Base-by-base conservation (phyloP, 2,329 filamentous ascomycete species). In the Plectosphaerella plurivora region DNA sequence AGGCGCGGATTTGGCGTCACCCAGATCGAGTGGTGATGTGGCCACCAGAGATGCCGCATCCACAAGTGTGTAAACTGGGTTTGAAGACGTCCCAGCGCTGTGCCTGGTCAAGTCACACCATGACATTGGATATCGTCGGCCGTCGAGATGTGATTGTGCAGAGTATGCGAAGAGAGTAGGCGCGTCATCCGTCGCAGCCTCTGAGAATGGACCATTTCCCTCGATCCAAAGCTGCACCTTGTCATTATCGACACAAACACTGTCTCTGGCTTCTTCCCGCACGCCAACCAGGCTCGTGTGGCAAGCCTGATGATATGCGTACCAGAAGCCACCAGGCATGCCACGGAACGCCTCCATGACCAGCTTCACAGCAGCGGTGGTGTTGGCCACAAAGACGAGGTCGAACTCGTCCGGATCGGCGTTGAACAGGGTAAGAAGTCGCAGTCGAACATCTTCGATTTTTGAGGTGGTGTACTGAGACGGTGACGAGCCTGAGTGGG, bases 211-310 rank as follows among this genome's bases (percentile, higher is more conserved):
- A 33, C 60, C 54, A 10, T 61, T 54, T 22, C 74, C 69, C 5
- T 68, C 64, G 8, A 92, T 70, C 88, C 89, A 96, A 2, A 66
- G 60, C 15, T 84, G 73, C 9, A 95, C 80, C 47, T 83, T 83
- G 0, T 64, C 65, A 61, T 91, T 83, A 22, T 77, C 70, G 37
- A 96, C 80, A 68, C 91, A 96, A 10, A 70, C 66, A 57, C 86
- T 88, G 53, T 73, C 66, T 1, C 61, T 68, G 16, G 91, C 88
- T 62, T 89, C 74, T 68, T 93, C 86, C 49, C 93, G 78, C 8
- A 89, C 83, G 0, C 93, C 93, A 22, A 97, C 82, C 8, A 97
- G 64, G 63, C 91, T 96, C 4, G 91, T 97, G 68, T 97, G 93
- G 20, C 88, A 83, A 55, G 92, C 87, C 55, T 84, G 74, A 66